These are phyloP conservation scores for Nemania abortiva DNA, from an alignment of 2,329 filamentous ascomycete species.

Conservation along the genomic window DNA sequence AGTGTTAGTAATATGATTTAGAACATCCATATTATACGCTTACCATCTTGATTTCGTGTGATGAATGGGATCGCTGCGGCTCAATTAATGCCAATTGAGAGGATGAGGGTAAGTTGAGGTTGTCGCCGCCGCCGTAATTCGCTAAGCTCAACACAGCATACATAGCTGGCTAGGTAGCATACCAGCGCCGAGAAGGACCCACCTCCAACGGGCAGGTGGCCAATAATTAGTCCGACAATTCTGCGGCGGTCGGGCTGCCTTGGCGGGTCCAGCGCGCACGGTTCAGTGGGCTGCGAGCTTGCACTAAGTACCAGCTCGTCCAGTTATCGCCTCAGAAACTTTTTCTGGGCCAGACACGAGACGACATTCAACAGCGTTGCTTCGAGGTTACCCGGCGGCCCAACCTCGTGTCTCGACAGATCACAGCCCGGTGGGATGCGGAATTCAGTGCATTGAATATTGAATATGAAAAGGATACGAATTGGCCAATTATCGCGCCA, in stretches of 20 bases:
- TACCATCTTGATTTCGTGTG: constrained; percentile 67
- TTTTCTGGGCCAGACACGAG: constrained; percentile 50
- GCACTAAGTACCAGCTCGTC: constrained; percentile 29
- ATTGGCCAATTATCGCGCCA: constrained; percentile 70
- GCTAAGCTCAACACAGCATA: constrained; percentile 20
- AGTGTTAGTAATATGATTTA: constrained; percentile 55
- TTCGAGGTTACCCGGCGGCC: constrained; percentile 38
- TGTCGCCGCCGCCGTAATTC: constrained; percentile 29
- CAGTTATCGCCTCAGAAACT: constrained; percentile 45
- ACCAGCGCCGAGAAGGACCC: constrained; percentile 16
- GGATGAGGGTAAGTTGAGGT: constrained; percentile 25
- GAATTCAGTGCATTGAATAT: constrained; percentile 41
- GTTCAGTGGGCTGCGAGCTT: constrained; percentile 31
- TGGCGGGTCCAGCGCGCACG: constrained; percentile 24
- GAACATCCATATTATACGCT: constrained; percentile 41
- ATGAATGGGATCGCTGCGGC: constrained; percentile 45
- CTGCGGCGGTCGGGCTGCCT: background rate
- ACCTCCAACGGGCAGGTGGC: constrained; percentile 32
- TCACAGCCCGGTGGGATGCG: constrained; percentile 44
- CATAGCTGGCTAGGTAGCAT: background rate
- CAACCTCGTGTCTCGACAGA: constrained; percentile 43
- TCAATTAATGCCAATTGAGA: constrained; percentile 52
- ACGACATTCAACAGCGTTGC: constrained; percentile 39
- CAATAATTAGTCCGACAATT: constrained; percentile 41
- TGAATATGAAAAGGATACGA: constrained; percentile 71